Evolutionary conservation across 345 rosid species (phyloP).

Genomic region (Populus nigra): DNA sequence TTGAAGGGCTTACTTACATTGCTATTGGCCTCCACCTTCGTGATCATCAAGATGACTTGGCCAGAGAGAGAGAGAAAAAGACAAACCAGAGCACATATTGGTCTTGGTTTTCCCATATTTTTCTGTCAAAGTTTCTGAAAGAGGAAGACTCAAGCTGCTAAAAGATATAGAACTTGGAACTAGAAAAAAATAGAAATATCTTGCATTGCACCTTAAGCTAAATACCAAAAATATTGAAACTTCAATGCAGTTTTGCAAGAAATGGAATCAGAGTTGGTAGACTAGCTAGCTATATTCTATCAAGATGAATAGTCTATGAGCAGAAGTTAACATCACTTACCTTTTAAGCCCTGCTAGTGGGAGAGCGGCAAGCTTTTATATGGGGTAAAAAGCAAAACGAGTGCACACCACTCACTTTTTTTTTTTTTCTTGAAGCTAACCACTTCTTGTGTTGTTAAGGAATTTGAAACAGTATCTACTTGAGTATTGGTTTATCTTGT

Average conservation of each 20-base stretch:
- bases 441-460: not conserved
- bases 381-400: not conserved
- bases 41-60: constrained; percentile 1
- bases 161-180: not conserved
- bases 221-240: not conserved
- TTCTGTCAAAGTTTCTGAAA: not conserved
- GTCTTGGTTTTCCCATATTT: constrained; percentile 15
- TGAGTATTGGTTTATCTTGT: not conserved
- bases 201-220: not conserved
- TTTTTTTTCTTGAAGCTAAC: not conserved
- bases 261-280: not conserved
- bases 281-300: not conserved
- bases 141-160: not conserved
- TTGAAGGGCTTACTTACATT: constrained; percentile 12
- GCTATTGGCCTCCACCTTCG: constrained; percentile 22
- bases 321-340: constrained; percentile 3
- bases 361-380: not conserved
- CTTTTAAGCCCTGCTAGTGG: not conserved
- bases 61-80: constrained; percentile 12
- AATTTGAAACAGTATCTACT: not conserved
- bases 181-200: not conserved
- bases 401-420: not conserved
- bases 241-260: not conserved
- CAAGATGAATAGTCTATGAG: not conserved
- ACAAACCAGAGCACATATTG: constrained; percentile 11